Conservation (phyloP, 2,329 filamentous ascomycete genomes). For the Tothia fuscella region DNA sequence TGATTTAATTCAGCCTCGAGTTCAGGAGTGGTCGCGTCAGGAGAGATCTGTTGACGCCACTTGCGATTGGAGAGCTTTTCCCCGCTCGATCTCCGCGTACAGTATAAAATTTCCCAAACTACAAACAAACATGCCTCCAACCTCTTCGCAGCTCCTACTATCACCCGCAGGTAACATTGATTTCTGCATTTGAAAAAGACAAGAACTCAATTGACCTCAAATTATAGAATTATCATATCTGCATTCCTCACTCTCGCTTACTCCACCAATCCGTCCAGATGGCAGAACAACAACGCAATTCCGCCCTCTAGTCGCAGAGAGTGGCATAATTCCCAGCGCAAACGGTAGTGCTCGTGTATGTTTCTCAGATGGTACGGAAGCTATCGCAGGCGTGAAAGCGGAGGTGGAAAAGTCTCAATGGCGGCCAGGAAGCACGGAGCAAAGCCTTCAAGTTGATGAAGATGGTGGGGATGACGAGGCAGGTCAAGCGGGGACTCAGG, state of each 20-base stretch:
- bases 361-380: conserved; percentile 90
- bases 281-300: conserved; percentile 74
- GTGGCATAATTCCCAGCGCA: conserved; percentile 73
- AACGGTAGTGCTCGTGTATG: conserved; percentile 91
- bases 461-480: conserved; percentile 25
- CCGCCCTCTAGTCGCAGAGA: conserved; percentile 81
- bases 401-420: conserved; percentile 59
- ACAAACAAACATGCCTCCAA: neutral
- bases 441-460: conserved; percentile 16
- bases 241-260: conserved; percentile 70
- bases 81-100: too few species aligned
- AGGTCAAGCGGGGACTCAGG: conserved; percentile 18
- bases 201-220: too few species aligned
- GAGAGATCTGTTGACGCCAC: too few species aligned
- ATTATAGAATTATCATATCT: conserved; percentile 94
- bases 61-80: too few species aligned
- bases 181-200: too few species aligned
- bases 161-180: too few species aligned
- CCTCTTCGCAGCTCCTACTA: conserved; percentile 56
- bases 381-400: conserved; percentile 88
- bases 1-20: too few species aligned
- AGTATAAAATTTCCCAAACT: too few species aligned
- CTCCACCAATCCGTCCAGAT: conserved; percentile 80
- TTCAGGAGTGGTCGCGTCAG: too few species aligned
- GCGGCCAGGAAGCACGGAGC: neutral